phyloP scores from a whole-genome alignment of 1,284 basidiomycete species.

The Sanghuangporus baumii region DNA sequence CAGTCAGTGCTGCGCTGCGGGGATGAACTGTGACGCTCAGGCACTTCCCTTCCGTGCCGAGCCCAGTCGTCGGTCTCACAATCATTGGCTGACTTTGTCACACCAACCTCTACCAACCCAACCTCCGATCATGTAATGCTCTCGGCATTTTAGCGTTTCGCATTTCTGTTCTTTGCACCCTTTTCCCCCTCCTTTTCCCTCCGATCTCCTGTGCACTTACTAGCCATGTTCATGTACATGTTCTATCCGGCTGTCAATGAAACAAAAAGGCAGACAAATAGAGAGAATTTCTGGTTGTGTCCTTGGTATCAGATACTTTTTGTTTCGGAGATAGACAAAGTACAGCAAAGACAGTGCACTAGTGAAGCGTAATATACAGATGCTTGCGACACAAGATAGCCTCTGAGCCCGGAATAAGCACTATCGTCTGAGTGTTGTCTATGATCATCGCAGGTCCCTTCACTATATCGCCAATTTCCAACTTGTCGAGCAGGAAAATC shows the following conservation, averaged over 20 bases:
- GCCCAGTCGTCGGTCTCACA: background rate
- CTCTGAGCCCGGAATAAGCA: slow-evolving; percentile 66
- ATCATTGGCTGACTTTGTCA: background rate
- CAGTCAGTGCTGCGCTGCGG: background rate
- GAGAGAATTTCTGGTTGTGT: background rate
- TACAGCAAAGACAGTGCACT: background rate
- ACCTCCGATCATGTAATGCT: background rate
- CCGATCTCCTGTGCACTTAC: background rate
- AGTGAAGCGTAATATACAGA: slow-evolving; percentile 53
- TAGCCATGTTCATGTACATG: background rate
- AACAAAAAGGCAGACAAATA: background rate
- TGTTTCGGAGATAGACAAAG: background rate
- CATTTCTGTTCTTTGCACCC: background rate
- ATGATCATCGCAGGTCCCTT: slow-evolving; percentile 86
- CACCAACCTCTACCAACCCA: background rate
- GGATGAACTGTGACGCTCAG: background rate
- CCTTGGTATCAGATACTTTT: background rate
- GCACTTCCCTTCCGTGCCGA: background rate
- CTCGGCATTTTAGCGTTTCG: background rate
- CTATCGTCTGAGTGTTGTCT: slow-evolving; percentile 89
- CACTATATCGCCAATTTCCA: slow-evolving; percentile 68
- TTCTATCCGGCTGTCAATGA: background rate
- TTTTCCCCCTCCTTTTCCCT: too few relatives aligned
- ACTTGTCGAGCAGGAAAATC: slow-evolving; percentile 64
- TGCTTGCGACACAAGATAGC: slow-evolving; percentile 67